Conservation (phyloP, 441 rosid genomes). For the Breynia disticha region DNA sequence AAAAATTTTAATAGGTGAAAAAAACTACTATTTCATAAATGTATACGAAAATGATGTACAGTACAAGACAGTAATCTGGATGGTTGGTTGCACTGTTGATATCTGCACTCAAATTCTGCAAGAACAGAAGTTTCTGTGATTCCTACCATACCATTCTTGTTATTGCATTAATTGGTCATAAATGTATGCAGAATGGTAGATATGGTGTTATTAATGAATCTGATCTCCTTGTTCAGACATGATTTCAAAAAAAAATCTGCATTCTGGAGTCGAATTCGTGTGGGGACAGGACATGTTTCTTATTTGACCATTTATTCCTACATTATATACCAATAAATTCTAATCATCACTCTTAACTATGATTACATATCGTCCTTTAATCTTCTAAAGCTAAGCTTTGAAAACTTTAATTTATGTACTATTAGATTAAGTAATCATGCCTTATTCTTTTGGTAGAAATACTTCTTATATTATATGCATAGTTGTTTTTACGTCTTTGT, state of each 20-base stretch:
- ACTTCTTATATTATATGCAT: too few species aligned
- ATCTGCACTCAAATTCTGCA: neutral
- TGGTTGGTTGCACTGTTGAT: neutral
- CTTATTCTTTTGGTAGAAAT: too few species aligned
- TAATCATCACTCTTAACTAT: neutral
- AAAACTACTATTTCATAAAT: too few species aligned
- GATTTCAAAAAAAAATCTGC: slow-evolving; percentile 11
- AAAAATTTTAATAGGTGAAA: too few species aligned
- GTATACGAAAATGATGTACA: too few species aligned
- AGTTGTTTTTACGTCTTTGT: too few species aligned
- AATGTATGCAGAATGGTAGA: slow-evolving; percentile 20
- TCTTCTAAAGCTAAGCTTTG: neutral
- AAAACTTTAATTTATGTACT: too few species aligned
- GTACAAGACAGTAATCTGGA: too few species aligned
- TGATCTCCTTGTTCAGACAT: slow-evolving; percentile 8
- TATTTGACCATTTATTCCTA: slow-evolving; percentile 16
- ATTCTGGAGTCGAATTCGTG: neutral
- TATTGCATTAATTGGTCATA: slow-evolving; percentile 16
- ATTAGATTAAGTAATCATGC: too few species aligned
- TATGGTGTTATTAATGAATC: slow-evolving; percentile 21
- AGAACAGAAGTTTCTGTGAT: neutral
- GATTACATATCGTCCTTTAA: neutral
- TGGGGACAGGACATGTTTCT: slow-evolving; percentile 22
- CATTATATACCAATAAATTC: neutral
- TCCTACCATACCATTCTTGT: slow-evolving; percentile 11